A percentile compares a stretch with the other conserved stretches of the same genome.
These are phyloP conservation scores for Wolfiporia cocos DNA, from an alignment of 1,284 basidiomycete genomes.

Conservation along the genomic window DNA sequence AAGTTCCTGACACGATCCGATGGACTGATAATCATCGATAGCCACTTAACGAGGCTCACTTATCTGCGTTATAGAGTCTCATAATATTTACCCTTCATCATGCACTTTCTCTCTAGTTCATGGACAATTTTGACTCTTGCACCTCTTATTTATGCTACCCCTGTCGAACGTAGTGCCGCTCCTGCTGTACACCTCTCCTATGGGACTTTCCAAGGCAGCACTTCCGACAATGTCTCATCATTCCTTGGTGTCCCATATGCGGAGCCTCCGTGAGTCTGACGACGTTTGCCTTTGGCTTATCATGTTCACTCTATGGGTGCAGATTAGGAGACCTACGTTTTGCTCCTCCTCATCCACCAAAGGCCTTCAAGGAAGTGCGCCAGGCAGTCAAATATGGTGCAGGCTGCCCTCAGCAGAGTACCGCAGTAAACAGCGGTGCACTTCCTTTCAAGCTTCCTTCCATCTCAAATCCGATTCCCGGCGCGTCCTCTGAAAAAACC, in stretches of 20 bases:
- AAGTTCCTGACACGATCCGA: too few relatives aligned
- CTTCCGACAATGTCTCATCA: neutral
- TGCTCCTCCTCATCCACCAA: conserved; percentile 1
- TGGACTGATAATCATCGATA: too few relatives aligned
- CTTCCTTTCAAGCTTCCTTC: neutral
- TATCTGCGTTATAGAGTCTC: too few relatives aligned
- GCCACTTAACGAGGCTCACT: too few relatives aligned
- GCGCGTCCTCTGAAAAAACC: too few relatives aligned
- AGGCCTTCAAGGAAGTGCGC: conserved; percentile 34
- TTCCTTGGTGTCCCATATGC: conserved; percentile 7
- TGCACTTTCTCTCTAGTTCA: too few relatives aligned
- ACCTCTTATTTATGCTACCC: too few relatives aligned
- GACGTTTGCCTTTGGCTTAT: too few relatives aligned
- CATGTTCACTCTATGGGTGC: too few relatives aligned
- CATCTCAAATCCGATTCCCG: neutral
- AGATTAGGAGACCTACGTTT: conserved; percentile 7
- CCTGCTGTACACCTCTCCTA: conserved; percentile 1
- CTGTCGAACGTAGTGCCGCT: too few relatives aligned
- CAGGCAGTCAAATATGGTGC: conserved; percentile 37
- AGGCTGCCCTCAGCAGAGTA: conserved; percentile 43
- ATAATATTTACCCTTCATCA: too few relatives aligned
- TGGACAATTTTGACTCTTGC: too few relatives aligned
- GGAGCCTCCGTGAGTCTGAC: conserved; percentile 2
- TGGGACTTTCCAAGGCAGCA: conserved; percentile 3
- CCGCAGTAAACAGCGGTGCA: conserved; percentile 7